Evolutionary conservation across 208 protist genomes (phyloP), one percentile per base, ranked within the genome.

Genomic region (Crithidia acanthocephali): DNA sequence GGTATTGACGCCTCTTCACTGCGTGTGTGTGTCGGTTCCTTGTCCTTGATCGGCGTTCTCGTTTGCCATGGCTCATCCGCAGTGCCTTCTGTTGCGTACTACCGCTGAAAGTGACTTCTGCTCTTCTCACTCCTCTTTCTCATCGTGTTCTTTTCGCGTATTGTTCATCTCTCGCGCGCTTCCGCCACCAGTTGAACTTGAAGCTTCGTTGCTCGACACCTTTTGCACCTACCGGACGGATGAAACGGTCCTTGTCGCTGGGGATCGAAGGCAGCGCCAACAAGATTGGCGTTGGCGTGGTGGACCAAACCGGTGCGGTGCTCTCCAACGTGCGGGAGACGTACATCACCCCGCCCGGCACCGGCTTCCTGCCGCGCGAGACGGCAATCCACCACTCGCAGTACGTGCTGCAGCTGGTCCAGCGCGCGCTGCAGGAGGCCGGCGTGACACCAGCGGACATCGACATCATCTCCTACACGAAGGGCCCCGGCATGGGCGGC

Each of bases 231-330:
- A 60, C 47, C 20, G 10, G 20, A 18, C 27, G 6, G 42, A 72
- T 62, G 52, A 60, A 50, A 42, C 73, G 80, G 5, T 77, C 56
- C 13, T 76, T 97, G 9, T 90, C 95, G 15, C 72, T 99, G 33
- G 99, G 99, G 33, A 96, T 99, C 62, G 99, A 99, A 81, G 98
- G 98, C 22, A 99, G 96, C 75, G 99, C 99, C n/a, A 99, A 99
- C 81, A 99, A 99, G 72, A 88, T 99, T 27, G 99, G 96, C 15
- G 94, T 99, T 48, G 99, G 98, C 30, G 97, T 99, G 48, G 98
- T 99, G 0, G 83, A 89, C 40, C 74, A 86, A 20, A 87, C 92
- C 37, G 99, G 98, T 2, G 81, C 74, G 10, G 98, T 99, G 35
- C 74, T 99, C 0, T 84, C 97, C 30, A 99, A 99, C 91, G 83